Evolutionary conservation across 148 eudicot genomes (phyloP).

Genomic region (Polygonum aviculare): DNA sequence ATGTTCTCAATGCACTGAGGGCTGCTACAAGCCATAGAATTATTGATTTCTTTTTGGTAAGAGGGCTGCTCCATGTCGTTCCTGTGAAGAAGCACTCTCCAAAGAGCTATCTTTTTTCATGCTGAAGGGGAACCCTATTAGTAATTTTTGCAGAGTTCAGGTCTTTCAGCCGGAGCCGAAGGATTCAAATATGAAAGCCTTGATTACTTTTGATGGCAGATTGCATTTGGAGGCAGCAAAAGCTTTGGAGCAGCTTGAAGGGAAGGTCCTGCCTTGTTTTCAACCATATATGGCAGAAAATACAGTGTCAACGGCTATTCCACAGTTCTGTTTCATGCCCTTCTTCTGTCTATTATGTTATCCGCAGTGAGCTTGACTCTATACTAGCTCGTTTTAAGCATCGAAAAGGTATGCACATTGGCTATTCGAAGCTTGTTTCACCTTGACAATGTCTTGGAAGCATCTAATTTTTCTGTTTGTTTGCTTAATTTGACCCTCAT

Average conservation of each 20-base stretch:
- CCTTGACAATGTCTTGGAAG: background rate
- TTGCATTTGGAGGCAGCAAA: constrained; percentile 94
- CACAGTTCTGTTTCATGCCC: constrained; percentile 78
- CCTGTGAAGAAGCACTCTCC: constrained; percentile 65
- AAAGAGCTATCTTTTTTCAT: constrained; percentile 60
- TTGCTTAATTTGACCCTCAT: no score
- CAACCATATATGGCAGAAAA: constrained; percentile 86
- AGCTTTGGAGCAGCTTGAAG: constrained; percentile 85
- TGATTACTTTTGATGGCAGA: constrained; percentile 68
- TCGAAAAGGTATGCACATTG: constrained; percentile 40
- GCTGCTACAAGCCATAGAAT: constrained; percentile 47
- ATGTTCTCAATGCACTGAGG: constrained; percentile 38
- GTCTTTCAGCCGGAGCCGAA: constrained; percentile 54
- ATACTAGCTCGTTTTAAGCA: constrained; percentile 36
- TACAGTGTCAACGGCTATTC: constrained; percentile 60
- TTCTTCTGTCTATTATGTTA: constrained; percentile 44
- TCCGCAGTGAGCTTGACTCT: constrained; percentile 38
- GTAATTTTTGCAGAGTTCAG: constrained; percentile 52
- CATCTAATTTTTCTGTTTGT: no score
- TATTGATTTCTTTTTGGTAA: constrained; percentile 42
- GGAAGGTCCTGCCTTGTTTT: constrained; percentile 68
- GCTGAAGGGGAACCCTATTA: constrained; percentile 57
- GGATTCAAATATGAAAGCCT: constrained; percentile 53
- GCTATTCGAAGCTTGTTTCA: background rate
- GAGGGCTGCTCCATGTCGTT: constrained; percentile 53